Base-by-base conservation (phyloP, 805 yeast genomes). In the Cyberlindnera euphorbiae region DNA sequence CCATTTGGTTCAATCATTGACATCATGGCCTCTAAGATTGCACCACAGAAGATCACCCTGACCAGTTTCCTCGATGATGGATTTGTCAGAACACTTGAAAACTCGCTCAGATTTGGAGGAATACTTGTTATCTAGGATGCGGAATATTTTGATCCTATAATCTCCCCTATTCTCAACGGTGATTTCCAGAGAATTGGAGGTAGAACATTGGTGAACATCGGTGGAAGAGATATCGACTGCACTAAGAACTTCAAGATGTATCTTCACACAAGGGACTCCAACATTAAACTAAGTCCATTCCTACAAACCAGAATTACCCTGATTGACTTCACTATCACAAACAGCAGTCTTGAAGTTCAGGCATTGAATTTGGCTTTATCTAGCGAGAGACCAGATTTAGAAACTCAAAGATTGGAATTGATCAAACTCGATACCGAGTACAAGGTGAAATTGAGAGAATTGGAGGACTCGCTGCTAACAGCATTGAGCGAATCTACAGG, bases 61-160 rank as follows among this genome's bases (percentile, higher is more conserved):
- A 75, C 95, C 0, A 83, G 94, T 49, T 85, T 90, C 51, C 57
- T 82, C 29, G 87, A 83, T 48, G 72, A 67, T 5, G 74, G 81
- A 0, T 84, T 79, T 53, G 54, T 72, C 3, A 79, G 77, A 45
- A 82, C 76, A 28, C 52, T 90, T 12, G 95, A 88, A 53, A 82
- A 86, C 49, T 81, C 95, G 0, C 54, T 89, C 18, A 65, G 93
- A 45, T 89, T 89, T 66, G 97, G 97, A 5, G 87, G 85, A 3
- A 49, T 73, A 1, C 62, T 90, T 7, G 52, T 89, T 11, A 68
- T 90, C 13, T 76, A 76, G 46, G 90, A 90, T 59, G 88, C 89
- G 4, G 97, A 90, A 51, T 62, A 70, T 45, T 79, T 73, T 51
- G 90, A 90, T 53, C 95, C 96, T 0, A 60, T 84, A 7, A 52